Evolutionary conservation across 768 basidiomycete species (phyloP), one percentile per base, ranked within the genome.

Genomic region (Tephrocybe sp.): DNA sequence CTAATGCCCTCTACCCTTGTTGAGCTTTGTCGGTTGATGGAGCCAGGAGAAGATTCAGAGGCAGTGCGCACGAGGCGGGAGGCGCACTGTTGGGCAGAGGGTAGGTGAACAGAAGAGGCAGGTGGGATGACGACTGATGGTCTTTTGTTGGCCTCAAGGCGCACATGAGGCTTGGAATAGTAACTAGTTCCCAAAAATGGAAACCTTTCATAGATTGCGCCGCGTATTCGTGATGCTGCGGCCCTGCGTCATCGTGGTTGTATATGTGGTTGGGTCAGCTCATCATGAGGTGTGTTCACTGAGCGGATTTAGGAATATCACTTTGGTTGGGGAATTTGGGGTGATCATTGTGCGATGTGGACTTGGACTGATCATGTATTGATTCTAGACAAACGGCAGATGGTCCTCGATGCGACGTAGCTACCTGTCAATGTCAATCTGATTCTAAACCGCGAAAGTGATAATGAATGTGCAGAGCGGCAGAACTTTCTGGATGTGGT

Each of bases 21-120:
- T 26, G 32, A 17, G 41, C 30, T 36, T 42, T 23, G 45, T 48
- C 49, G 54, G 41, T 30, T 40, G 26, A n/a, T 26, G 31, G 19
- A 12, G 19, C 6, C 40, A 32, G 10, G 34, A 50, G 45, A 51
- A 45, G 39, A 40, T 49, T 39, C 30, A 10, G 44, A 23, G 38
- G 45, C 17, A 48, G 44, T 46, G 40, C 17, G 38, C 56, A 57
- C 56, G 56, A 57, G 52, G 56, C 46, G 56, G 49, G 49, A 46
- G 42, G 56, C 47, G 56, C 56, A 34, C 40, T 40, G 48, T 38
- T 49, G 47, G 50, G 50, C 34, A 39, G 50, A 54, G 45, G 49
- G 49, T 12, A 47, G 43, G 19, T 22, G 20, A 5, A 42, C 19
- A 45, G 39, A 45, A 39, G 44, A 26, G 17, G 30, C 26, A 51